Evolutionary conservation across 768 basidiomycete genomes (phyloP), one percentile per base, ranked within the genome.

Genomic region (Pholiota microspora): DNA sequence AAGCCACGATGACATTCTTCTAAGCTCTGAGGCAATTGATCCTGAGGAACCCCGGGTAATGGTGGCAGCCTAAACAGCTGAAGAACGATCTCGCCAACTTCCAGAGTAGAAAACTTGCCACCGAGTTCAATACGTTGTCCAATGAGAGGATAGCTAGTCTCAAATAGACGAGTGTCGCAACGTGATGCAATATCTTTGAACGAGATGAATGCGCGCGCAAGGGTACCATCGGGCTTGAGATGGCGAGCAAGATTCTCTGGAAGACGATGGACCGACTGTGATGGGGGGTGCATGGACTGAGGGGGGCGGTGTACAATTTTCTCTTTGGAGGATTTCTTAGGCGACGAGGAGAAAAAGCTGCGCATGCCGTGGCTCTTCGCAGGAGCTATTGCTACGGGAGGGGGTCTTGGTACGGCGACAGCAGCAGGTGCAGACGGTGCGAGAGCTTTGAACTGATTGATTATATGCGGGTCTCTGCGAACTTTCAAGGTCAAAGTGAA

Each of bases 61-160:
- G 94, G 84, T 0, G 95, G 95, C 9, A 98, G 73, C 64, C 94
- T 79, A 73, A 98, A 95, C 52, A 98, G 73, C 71, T 98, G 94
- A 49, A 98, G 72, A 10, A 92, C 83, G 51, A 98, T 83, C 69
- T 95, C 91, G 32, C 94, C 95, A 18, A 94, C 79, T 65, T 92
- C 86, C 53, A 84, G 66, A 46, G 86, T 82, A 15, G 83, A 81
- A 54, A 80, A 75, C 54, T 83, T 78, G 29, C 81, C 76, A 3
- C 81, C 80, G 21, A 73, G 53, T 64, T 88, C 85, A 2, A 77
- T 66, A 46, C 84, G 80, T 64, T 91, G 89, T 7, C 89, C 92
- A 32, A 93, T 89, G 55, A 94, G 71, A 13, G 91, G 89, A 62
- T 85, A 89, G 35, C 78, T 84, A 6, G 86, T 91, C 71, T 96